A percentile compares a stretch with the other conserved stretches of the same genome.
Evolutionary conservation across 345 rosid genomes (phyloP).

Genomic region (Populus tremula): DNA sequence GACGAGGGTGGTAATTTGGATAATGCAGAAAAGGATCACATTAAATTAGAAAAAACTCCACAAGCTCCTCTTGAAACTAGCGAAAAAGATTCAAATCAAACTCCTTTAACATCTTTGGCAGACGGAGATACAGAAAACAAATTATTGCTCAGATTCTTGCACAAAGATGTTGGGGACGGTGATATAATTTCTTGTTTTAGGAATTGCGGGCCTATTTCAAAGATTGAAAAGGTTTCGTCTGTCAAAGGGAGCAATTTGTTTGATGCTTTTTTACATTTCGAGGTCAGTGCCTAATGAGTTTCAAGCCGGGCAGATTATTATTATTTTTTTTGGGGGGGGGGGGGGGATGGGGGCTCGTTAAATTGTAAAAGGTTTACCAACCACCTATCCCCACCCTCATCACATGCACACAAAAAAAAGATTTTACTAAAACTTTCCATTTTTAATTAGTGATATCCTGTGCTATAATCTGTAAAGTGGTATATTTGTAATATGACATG

Average conservation of each 20-base stretch:
- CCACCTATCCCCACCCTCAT: too few relatives aligned
- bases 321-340: too few relatives aligned
- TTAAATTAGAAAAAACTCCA: constrained; percentile 4
- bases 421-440: too few relatives aligned
- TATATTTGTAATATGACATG: too few relatives aligned
- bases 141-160: constrained; percentile 33
- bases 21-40: not conserved
- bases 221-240: constrained; percentile 23
- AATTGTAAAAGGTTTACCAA: too few relatives aligned
- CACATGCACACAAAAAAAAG: too few relatives aligned
- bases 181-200: constrained; percentile 13
- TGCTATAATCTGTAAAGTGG: too few relatives aligned
- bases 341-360: too few relatives aligned
- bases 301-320: not conserved
- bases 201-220: constrained; percentile 24
- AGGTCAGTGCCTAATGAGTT: constrained; percentile 24
- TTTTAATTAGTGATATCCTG: too few relatives aligned
- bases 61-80: constrained; percentile 8
- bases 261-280: constrained; percentile 29
- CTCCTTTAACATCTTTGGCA: constrained; percentile 8
- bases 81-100: constrained; percentile 15
- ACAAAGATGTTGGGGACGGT: not conserved
- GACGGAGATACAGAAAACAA: constrained; percentile 19
- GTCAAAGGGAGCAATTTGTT: constrained; percentile 24
- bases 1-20: constrained; percentile 1